Evolutionary conservation across 2,329 filamentous ascomycete species (phyloP).

Genomic region (Fusarium piperis): DNA sequence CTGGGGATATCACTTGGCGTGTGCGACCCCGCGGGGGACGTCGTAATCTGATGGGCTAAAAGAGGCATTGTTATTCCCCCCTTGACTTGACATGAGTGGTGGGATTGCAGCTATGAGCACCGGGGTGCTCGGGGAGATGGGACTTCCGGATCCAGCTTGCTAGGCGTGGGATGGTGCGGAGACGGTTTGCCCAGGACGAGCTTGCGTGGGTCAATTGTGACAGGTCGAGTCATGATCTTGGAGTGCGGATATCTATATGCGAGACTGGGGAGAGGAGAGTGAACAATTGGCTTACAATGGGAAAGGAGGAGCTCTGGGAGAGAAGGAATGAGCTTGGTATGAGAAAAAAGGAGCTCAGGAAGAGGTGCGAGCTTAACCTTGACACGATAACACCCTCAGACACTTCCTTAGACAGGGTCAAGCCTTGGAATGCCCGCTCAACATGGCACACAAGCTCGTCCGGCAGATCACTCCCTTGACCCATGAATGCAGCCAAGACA

Average conservation of each 20-base stretch:
- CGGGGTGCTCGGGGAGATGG: conserved; percentile 30
- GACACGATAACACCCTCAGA: neutral
- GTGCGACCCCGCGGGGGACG: conserved; percentile 13
- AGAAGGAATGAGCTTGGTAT: neutral
- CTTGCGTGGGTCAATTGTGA: conserved; percentile 16
- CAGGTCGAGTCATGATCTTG: neutral
- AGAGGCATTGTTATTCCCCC: conserved; percentile 15
- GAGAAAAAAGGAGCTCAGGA: neutral
- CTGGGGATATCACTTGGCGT: conserved; percentile 22
- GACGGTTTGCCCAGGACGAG: conserved; percentile 29
- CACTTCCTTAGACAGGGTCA: neutral
- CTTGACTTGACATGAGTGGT: neutral
- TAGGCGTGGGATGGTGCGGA: conserved; percentile 8
- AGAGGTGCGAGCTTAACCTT: neutral
- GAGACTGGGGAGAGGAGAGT: neutral
- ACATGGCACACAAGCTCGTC: neutral
- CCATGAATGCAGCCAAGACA: conserved; percentile 27
- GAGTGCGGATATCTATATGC: conserved; percentile 22
- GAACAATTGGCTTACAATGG: neutral
- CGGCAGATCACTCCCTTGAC: conserved; percentile 24
- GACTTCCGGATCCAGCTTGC: conserved; percentile 14
- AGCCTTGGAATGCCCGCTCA: neutral
- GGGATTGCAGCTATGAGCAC: neutral
- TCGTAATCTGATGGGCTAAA: conserved; percentile 34
- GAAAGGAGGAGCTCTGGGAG: neutral